Conservation (phyloP, 2,329 filamentous ascomycete genomes). For the Westerdykella ornata region DNA sequence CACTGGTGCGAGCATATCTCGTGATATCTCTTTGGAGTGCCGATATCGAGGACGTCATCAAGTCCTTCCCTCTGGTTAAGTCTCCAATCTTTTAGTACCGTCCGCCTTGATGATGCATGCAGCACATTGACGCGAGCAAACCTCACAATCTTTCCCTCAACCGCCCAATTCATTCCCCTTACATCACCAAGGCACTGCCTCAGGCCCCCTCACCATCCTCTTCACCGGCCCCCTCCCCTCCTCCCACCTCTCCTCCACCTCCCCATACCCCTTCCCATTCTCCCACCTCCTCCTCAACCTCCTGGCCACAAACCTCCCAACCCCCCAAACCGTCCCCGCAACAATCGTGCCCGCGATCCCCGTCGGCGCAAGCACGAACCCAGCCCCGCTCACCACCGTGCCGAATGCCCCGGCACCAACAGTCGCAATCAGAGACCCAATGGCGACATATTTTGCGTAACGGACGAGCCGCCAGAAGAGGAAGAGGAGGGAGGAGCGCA, state of each 20-base stretch:
- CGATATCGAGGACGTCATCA: no score
- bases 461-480: conserved; percentile 40
- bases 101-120: no score
- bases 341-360: conserved; percentile 36
- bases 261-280: conserved; percentile 14
- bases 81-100: no score
- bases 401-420: conserved; percentile 37
- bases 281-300: conserved; percentile 28
- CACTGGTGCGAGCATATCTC: no score
- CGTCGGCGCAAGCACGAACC: conserved; percentile 40
- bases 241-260: conserved; percentile 19
- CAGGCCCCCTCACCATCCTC: conserved; percentile 5
- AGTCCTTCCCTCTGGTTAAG: no score
- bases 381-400: conserved; percentile 34
- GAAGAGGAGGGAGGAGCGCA: conserved; percentile 37
- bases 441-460: conserved; percentile 41
- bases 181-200: conserved; percentile 7
- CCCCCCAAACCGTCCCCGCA: conserved; percentile 36
- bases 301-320: conserved; percentile 33
- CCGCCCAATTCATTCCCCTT: background rate
- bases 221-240: conserved; percentile 5
- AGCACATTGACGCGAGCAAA: no score
- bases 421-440: conserved; percentile 37
- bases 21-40: no score
- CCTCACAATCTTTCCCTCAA: no score